Percentiles rank a stretch among this genome's conserved stretches.
Conservation (phyloP, 2,329 filamentous ascomycete species). For the Ascocoryne sarcoides region DNA sequence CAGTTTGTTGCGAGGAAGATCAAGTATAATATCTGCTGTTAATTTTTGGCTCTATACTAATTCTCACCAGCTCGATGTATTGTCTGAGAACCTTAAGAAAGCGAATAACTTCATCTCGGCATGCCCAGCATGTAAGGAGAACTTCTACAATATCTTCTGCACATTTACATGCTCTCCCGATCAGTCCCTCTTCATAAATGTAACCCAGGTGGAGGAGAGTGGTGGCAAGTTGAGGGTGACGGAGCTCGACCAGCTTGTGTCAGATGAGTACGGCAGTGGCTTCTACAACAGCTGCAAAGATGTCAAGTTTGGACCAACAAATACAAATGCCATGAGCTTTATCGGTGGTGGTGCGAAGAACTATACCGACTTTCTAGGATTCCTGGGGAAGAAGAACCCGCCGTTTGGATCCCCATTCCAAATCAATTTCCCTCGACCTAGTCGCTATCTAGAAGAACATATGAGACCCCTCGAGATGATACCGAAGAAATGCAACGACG, state of each 20-base stretch:
- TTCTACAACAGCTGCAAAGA: conserved; percentile 98
- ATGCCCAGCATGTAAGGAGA: conserved; percentile 93
- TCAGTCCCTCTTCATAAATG: conserved; percentile 90
- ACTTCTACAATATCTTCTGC: conserved; percentile 98
- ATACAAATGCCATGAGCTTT: conserved; percentile 87
- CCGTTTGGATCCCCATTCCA: conserved; percentile 88
- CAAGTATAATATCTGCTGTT: conserved; percentile 46
- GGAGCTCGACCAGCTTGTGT: conserved; percentile 83
- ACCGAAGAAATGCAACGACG: conserved; percentile 82
- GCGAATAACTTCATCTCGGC: conserved; percentile 84
- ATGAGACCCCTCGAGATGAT: conserved; percentile 66
- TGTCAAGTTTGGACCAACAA: conserved; percentile 94
- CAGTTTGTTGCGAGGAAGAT: conserved; percentile 75
- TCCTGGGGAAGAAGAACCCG: conserved; percentile 83
- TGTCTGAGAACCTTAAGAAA: conserved; percentile 77
- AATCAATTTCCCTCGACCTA: conserved; percentile 75
- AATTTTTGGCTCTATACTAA: background rate
- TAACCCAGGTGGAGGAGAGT: conserved; percentile 64
- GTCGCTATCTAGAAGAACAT: conserved; percentile 49
- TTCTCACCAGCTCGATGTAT: conserved; percentile 55
- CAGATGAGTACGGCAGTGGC: conserved; percentile 71
- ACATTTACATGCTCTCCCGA: conserved; percentile 97
- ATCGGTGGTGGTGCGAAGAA: conserved; percentile 94
- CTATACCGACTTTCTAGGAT: conserved; percentile 78
- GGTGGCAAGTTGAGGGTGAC: conserved; percentile 56